phyloP scores from a whole-genome alignment of 371 early-diverging fungal genomes.

The Capniomyces stellatus region DNA sequence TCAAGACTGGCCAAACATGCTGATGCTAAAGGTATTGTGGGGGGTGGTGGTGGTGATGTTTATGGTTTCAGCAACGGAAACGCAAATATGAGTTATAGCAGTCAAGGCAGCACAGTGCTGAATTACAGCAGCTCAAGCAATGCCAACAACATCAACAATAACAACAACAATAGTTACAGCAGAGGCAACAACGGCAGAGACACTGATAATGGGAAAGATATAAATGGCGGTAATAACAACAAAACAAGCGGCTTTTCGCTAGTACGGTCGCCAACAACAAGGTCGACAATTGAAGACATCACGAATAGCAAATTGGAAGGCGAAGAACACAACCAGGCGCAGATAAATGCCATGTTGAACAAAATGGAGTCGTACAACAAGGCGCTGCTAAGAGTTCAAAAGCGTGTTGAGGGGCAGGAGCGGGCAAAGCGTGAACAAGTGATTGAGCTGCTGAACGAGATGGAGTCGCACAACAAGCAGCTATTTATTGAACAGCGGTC shows the following conservation, averaged over 20 bases:
- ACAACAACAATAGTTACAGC: too few species aligned
- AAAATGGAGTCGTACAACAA: conserved; percentile 2
- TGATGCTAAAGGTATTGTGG: too few species aligned
- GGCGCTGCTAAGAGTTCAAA: conserved; percentile 1
- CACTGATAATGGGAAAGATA: too few species aligned
- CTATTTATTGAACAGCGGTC: background rate
- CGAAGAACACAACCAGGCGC: background rate
- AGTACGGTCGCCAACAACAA: too few species aligned
- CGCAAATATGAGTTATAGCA: background rate
- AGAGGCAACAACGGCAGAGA: too few species aligned
- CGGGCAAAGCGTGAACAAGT: background rate
- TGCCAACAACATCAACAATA: too few species aligned
- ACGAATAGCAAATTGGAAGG: background rate
- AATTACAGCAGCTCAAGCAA: background rate
- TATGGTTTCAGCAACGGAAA: too few species aligned
- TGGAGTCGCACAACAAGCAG: conserved; percentile 1
- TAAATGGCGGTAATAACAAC: too few species aligned
- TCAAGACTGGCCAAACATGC: too few species aligned
- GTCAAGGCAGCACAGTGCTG: background rate
- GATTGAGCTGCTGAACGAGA: background rate
- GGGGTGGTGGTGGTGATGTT: background rate
- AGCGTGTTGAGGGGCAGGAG: background rate
- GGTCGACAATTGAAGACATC: too few species aligned
- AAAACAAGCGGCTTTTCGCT: too few species aligned
- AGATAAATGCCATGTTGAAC: background rate